Percentiles rank a stretch among this genome's conserved stretches.
These are phyloP conservation scores for Aspergillus haitiensis DNA, from an alignment of 495 filamentous ascomycete species.

Conservation along the genomic window DNA sequence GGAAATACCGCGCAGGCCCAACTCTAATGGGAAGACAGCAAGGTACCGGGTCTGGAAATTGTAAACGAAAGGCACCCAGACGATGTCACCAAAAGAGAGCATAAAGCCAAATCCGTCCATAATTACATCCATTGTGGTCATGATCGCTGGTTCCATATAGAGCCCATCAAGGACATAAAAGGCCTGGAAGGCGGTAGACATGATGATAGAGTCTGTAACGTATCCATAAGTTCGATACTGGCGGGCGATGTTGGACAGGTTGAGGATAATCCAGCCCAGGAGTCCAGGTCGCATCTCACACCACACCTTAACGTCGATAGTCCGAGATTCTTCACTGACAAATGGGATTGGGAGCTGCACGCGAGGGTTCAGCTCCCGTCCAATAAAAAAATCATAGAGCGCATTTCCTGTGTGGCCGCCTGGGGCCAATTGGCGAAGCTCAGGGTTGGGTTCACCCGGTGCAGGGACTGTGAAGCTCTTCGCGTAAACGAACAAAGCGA, in stretches of 20 bases:
- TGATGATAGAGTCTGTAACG: conserved; percentile 82
- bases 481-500: conserved; percentile 76
- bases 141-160: conserved; percentile 87
- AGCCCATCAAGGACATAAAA: conserved; percentile 83
- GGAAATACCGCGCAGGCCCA: conserved; percentile 63
- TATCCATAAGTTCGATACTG: conserved; percentile 83
- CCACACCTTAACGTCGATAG: conserved; percentile 87
- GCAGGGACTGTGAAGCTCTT: conserved; percentile 74
- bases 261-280: conserved; percentile 84
- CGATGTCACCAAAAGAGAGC: conserved; percentile 92
- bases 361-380: conserved; percentile 93
- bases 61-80: conserved; percentile 93
- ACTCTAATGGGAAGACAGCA: conserved; percentile 72
- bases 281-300: conserved; percentile 90
- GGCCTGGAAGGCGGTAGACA: conserved; percentile 75
- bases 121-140: conserved; percentile 96
- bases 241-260: conserved; percentile 80
- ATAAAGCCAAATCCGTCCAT: conserved; percentile 96
- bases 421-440: conserved; percentile 73
- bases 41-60: conserved; percentile 86
- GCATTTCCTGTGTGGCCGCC: conserved; percentile 83
- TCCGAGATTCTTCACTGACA: conserved; percentile 46
- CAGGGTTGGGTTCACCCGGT: conserved; percentile 58
- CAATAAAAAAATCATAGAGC: conserved; percentile 96
- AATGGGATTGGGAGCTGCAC: conserved; percentile 74